Percentiles rank a stretch among this genome's conserved stretches.
These are phyloP conservation scores for Agroathelia rolfsii DNA, from an alignment of 1,284 basidiomycete genomes.

Conservation along the genomic window DNA sequence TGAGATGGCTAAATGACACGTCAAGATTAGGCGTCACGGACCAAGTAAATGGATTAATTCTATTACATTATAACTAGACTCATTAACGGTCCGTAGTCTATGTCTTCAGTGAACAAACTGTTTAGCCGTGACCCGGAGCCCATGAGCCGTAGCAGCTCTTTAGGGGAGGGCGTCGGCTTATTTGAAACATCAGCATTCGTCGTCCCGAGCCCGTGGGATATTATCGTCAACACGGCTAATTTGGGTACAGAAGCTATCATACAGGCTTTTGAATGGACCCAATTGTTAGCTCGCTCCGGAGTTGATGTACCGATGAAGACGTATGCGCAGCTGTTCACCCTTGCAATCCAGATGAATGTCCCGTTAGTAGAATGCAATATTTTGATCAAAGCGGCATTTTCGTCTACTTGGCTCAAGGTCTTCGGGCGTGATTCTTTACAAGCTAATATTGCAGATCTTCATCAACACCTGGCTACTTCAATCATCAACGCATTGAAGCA, in stretches of 20 bases:
- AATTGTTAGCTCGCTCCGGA: conserved; percentile 55
- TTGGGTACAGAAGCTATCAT: conserved; percentile 34
- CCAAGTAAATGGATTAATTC: background rate
- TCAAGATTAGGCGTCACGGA: conserved; percentile 10
- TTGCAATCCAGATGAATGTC: conserved; percentile 29
- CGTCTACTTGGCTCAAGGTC: conserved; percentile 44
- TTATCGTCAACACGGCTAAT: conserved; percentile 36
- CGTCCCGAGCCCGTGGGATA: conserved; percentile 45
- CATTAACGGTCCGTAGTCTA: conserved; percentile 25
- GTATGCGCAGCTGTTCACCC: conserved; percentile 35
- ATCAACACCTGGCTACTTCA: conserved; percentile 29
- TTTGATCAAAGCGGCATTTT: conserved; percentile 39
- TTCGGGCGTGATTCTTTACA: conserved; percentile 50
- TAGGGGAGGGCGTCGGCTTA: conserved; percentile 22
- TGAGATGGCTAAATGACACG: conserved; percentile 52
- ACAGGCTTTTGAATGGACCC: conserved; percentile 55
- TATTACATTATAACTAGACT: conserved; percentile 8
- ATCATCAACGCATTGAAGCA: conserved; percentile 27
- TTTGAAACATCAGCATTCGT: conserved; percentile 20
- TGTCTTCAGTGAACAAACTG: conserved; percentile 46
- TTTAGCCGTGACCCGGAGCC: conserved; percentile 43
- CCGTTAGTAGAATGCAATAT: conserved; percentile 35
- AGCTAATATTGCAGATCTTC: conserved; percentile 35
- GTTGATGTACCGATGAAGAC: conserved; percentile 50
- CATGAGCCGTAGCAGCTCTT: conserved; percentile 25